Percentiles rank a stretch among this genome's conserved stretches.
Conservation (phyloP, 2,329 filamentous ascomycete genomes). For the Parafenestella ontariensis region DNA sequence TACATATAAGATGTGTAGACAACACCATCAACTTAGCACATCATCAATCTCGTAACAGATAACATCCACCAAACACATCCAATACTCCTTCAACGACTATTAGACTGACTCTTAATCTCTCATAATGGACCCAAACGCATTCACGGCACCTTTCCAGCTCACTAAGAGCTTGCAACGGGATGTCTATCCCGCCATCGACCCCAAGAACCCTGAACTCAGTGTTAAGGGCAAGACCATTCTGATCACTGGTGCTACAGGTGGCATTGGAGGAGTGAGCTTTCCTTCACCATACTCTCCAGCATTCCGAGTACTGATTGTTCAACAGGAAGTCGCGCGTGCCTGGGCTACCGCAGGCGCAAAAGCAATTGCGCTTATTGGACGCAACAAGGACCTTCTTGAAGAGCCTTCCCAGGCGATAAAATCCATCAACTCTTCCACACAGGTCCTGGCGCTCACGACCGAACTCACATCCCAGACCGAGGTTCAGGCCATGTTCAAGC, state of each 20-base stretch:
- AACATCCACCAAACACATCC: not conserved
- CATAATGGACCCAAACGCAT: conserved; percentile 11
- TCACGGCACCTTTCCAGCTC: conserved; percentile 22
- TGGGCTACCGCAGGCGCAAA: conserved; percentile 35
- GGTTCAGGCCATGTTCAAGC: conserved; percentile 21
- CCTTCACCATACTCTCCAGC: not conserved
- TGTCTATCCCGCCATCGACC: conserved; percentile 25
- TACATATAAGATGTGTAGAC: not conserved
- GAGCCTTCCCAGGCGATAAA: conserved; percentile 18
- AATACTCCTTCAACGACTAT: not conserved
- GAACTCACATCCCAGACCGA: conserved; percentile 27
- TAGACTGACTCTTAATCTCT: not conserved
- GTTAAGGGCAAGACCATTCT: conserved; percentile 27
- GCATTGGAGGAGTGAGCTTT: conserved; percentile 20
- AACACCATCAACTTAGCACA: not conserved
- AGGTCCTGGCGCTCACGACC: conserved; percentile 24
- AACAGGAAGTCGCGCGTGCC: conserved; percentile 29
- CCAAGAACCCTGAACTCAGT: conserved; percentile 15
- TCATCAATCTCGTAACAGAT: not conserved
- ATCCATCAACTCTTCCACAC: conserved; percentile 19
- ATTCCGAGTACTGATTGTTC: not conserved
- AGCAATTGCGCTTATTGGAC: conserved; percentile 31
- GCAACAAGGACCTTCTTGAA: conserved; percentile 26
- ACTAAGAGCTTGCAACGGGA: conserved; percentile 25
- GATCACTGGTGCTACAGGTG: conserved; percentile 28